Conservation (phyloP, 2,329 filamentous ascomycete species). For the Claviceps sorghi region DNA sequence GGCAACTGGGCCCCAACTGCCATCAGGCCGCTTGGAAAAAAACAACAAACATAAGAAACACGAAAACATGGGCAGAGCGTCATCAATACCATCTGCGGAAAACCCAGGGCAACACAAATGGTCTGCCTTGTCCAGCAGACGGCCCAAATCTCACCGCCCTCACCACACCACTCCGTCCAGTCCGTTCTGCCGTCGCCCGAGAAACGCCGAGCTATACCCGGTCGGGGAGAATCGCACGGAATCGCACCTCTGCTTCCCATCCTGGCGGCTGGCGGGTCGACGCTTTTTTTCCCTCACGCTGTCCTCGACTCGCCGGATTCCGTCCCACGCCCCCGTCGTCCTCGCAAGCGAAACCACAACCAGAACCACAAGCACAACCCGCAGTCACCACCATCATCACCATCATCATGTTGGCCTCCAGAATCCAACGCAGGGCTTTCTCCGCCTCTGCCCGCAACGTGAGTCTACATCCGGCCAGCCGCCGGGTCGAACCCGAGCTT, state of each 20-base stretch:
- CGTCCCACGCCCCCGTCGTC: constrained; percentile 6
- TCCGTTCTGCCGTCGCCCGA: background rate
- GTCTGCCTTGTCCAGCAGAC: too few species aligned
- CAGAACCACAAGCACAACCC: too few species aligned
- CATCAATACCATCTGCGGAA: too few species aligned
- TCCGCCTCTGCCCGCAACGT: constrained; percentile 67
- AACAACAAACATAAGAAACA: too few species aligned
- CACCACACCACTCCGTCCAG: background rate
- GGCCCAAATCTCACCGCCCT: too few species aligned
- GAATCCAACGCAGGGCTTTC: constrained; percentile 64
- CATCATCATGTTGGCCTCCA: constrained; percentile 55
- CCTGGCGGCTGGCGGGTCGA: background rate
- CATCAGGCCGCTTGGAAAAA: too few species aligned
- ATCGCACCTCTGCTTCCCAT: background rate
- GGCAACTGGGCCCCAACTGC: too few species aligned
- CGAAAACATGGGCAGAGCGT: too few species aligned
- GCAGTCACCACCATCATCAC: too few species aligned
- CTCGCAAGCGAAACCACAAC: constrained; percentile 7
- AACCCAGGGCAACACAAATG: too few species aligned
- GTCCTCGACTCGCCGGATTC: too few species aligned
- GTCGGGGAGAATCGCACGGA: constrained; percentile 5
- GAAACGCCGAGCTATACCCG: constrained; percentile 12
- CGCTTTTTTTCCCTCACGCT: constrained; percentile 7
- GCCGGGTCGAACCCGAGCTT: too few species aligned
- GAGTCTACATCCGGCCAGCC: constrained; percentile 18